Conservation (phyloP, 441 rosid species). For the Aquilaria agallochum region DNA sequence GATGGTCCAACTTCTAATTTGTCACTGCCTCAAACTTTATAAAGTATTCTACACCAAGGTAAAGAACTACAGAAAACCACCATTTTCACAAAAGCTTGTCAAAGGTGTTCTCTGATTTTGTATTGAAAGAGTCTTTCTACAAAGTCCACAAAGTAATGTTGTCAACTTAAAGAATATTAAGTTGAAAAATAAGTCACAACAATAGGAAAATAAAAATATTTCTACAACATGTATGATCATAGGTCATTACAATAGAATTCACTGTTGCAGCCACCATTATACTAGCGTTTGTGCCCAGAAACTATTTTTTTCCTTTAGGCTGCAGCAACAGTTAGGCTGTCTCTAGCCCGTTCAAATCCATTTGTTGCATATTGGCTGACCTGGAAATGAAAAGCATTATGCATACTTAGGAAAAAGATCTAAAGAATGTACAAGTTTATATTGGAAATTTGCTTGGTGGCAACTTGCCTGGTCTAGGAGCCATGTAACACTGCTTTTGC, state of each 20-base stretch:
- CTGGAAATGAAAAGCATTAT: conserved; percentile 36
- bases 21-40: too few relatives aligned
- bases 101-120: too few relatives aligned
- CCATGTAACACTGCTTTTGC: conserved; percentile 89
- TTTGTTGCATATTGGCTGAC: conserved; percentile 88
- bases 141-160: too few relatives aligned
- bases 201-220: too few relatives aligned
- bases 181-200: too few relatives aligned
- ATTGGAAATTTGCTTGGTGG: conserved; percentile 2
- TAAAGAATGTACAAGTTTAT: conserved; percentile 5
- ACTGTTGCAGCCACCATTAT: conserved; percentile 99
- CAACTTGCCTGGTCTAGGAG: conserved; percentile 86
- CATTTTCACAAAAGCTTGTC: too few relatives aligned
- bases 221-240: conserved; percentile 15
- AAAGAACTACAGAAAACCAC: too few relatives aligned
- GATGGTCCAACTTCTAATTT: too few relatives aligned
- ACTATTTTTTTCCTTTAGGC: conserved; percentile 89
- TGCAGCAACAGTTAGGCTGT: conserved; percentile 91
- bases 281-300: conserved; percentile 80
- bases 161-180: too few relatives aligned
- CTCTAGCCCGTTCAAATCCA: conserved; percentile 98
- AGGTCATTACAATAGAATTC: conserved; percentile 88
- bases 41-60: too few relatives aligned
- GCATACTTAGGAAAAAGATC: conserved; percentile 9
- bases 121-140: too few relatives aligned